phyloP scores from a whole-genome alignment of 441 rosid species.

The Croton laevigatus region DNA sequence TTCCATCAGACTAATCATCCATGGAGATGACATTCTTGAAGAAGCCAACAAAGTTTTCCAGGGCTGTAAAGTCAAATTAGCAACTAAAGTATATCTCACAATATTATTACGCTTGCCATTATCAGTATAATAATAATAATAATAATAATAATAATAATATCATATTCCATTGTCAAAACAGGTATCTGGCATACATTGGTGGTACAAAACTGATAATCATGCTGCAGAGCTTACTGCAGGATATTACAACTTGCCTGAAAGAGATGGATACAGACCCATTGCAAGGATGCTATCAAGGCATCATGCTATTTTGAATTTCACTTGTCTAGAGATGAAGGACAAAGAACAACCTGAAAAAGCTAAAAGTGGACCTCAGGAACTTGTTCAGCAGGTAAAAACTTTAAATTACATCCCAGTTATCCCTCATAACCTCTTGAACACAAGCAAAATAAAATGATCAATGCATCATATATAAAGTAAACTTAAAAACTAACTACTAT shows the following conservation, averaged over 20 bases:
- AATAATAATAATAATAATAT: not conserved
- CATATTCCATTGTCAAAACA: slow-evolving; percentile 22
- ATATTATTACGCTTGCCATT: not conserved
- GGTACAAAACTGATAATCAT: slow-evolving; percentile 61
- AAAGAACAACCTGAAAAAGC: slow-evolving; percentile 48
- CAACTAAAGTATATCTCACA: slow-evolving; percentile 52
- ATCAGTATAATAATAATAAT: not conserved
- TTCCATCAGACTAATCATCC: slow-evolving; percentile 59
- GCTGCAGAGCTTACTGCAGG: slow-evolving; percentile 89
- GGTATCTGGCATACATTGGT: slow-evolving; percentile 87
- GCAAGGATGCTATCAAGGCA: slow-evolving; percentile 80
- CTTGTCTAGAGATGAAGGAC: slow-evolving; percentile 86
- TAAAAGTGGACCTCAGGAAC: slow-evolving; percentile 66
- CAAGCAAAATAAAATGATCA: not conserved
- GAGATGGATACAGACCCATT: slow-evolving; percentile 76
- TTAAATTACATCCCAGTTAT: not conserved
- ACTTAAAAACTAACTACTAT: not conserved
- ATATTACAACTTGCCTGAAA: slow-evolving; percentile 53
- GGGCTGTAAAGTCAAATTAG: slow-evolving; percentile 72
- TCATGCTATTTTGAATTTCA: slow-evolving; percentile 57
- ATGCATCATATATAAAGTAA: not conserved
- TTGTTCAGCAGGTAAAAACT: slow-evolving; percentile 55
- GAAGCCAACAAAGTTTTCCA: slow-evolving; percentile 68
- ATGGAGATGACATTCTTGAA: slow-evolving; percentile 69
- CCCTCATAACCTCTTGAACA: not conserved